Conservation (phyloP, 495 filamentous ascomycete species). For the Ascodesmis nigricans region DNA sequence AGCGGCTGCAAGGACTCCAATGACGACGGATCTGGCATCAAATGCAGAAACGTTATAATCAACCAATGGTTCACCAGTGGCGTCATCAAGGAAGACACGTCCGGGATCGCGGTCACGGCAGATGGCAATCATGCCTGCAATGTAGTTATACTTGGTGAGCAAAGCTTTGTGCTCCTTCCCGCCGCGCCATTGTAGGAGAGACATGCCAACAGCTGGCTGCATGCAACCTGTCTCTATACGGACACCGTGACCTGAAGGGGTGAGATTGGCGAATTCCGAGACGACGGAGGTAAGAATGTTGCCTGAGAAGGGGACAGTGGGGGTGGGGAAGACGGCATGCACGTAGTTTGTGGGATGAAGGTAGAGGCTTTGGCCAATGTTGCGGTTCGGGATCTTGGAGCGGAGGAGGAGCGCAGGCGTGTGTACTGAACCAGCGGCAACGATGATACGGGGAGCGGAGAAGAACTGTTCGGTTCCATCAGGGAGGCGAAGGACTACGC, state of each 20-base stretch:
- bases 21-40: too few relatives aligned
- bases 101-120: conserved; percentile 51
- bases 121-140: conserved; percentile 45
- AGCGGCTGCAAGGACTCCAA: too few relatives aligned
- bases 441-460: too few relatives aligned
- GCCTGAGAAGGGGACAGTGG: conserved; percentile 15
- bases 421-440: conserved; percentile 50
- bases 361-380: conserved; percentile 70
- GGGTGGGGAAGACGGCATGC: conserved; percentile 34
- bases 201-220: conserved; percentile 20
- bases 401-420: conserved; percentile 54
- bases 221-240: conserved; percentile 56
- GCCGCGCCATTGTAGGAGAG: too few relatives aligned
- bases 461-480: too few relatives aligned
- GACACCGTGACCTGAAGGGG: conserved; percentile 59
- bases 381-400: conserved; percentile 48
- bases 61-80: conserved; percentile 35
- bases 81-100: conserved; percentile 50
- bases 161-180: too few relatives aligned
- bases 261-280: conserved; percentile 60
- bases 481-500: too few relatives aligned
- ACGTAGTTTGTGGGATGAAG: conserved; percentile 50
- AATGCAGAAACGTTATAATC: too few relatives aligned
- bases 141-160: too few relatives aligned
- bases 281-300: conserved; percentile 53